A percentile compares a stretch with the other conserved stretches of the same genome.
phyloP scores from a whole-genome alignment of 768 basidiomycete genomes.

The Tephrocybe sp. region DNA sequence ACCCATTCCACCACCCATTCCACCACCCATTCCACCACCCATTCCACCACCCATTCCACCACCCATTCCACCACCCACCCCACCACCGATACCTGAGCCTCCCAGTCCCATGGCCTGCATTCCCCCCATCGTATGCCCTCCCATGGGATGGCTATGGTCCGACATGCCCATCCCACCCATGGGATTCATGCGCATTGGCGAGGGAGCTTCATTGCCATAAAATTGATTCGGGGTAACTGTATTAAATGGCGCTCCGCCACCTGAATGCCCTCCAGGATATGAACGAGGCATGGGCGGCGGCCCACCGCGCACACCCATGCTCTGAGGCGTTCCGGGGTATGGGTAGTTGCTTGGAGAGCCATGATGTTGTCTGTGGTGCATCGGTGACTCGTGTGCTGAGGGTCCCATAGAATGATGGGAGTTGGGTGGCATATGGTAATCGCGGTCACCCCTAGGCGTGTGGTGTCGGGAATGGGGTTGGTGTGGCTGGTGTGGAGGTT shows the following conservation, averaged over 20 bases:
- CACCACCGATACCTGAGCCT: neutral
- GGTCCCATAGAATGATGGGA: slow-evolving; percentile 28
- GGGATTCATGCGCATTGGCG: slow-evolving; percentile 36
- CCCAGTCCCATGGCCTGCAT: slow-evolving; percentile 27
- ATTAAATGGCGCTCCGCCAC: slow-evolving; percentile 28
- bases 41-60: slow-evolving; percentile 4
- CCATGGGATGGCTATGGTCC: slow-evolving; percentile 20
- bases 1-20: slow-evolving; percentile 24
- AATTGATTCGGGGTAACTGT: slow-evolving; percentile 30
- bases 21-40: neutral
- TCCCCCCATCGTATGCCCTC: slow-evolving; percentile 13
- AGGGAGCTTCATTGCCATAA: slow-evolving; percentile 27
- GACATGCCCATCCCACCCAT: slow-evolving; percentile 25
- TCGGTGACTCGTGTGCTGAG: slow-evolving; percentile 25
- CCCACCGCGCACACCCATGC: slow-evolving; percentile 27
- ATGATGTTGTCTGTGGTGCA: slow-evolving; percentile 26
- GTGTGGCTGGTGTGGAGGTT: slow-evolving; percentile 26
- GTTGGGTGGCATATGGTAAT: slow-evolving; percentile 25
- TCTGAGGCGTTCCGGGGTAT: slow-evolving; percentile 33
- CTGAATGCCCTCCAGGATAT: slow-evolving; percentile 28
- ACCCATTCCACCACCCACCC: slow-evolving; percentile 23
- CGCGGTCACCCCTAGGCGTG: slow-evolving; percentile 28
- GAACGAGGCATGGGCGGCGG: slow-evolving; percentile 26
- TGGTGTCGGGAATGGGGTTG: slow-evolving; percentile 30
- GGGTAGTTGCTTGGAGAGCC: slow-evolving; percentile 26